Percentiles rank a stretch among this genome's conserved stretches.
Conservation (phyloP, 1,139 yeast species). For the Nakaseomyces nivariensis region DNA sequence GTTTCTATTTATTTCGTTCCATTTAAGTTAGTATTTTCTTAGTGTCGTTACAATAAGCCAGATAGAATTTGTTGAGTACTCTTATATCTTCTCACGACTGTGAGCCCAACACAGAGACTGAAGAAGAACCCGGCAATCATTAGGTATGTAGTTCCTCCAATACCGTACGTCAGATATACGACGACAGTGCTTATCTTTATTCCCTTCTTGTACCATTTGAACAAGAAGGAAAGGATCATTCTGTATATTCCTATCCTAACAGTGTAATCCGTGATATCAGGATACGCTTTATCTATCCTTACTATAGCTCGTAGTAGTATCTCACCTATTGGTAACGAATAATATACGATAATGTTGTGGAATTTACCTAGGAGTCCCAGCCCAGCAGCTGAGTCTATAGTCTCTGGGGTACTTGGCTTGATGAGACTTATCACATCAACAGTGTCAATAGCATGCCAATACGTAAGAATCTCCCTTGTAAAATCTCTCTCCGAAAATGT, state of each 20-base stretch:
- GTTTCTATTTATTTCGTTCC: neutral
- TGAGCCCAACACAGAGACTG: constrained; percentile 21
- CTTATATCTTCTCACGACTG: constrained; percentile 22
- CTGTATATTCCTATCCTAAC: neutral
- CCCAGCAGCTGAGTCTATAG: neutral
- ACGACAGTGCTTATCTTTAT: constrained; percentile 13
- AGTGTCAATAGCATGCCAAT: constrained; percentile 8
- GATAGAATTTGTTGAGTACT: constrained; percentile 5
- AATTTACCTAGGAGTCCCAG: constrained; percentile 24
- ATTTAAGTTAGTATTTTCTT: neutral
- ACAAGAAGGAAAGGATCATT: constrained; percentile 5
- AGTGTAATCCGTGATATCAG: neutral
- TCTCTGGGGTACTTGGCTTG: neutral
- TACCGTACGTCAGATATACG: constrained; percentile 21
- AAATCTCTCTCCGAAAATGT: constrained; percentile 25
- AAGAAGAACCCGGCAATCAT: constrained; percentile 24
- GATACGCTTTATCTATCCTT: constrained; percentile 2
- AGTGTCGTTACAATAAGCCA: neutral
- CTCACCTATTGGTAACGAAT: constrained; percentile 15
- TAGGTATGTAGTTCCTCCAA: constrained; percentile 23
- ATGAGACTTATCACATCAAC: constrained; percentile 2
- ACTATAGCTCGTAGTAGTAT: constrained; percentile 1
- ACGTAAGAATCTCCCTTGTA: constrained; percentile 16
- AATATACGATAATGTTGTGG: constrained; percentile 23
- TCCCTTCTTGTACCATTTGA: constrained; percentile 6